Evolutionary conservation across 1,139 yeast genomes (phyloP).

Genomic region (Diutina catenulata): DNA sequence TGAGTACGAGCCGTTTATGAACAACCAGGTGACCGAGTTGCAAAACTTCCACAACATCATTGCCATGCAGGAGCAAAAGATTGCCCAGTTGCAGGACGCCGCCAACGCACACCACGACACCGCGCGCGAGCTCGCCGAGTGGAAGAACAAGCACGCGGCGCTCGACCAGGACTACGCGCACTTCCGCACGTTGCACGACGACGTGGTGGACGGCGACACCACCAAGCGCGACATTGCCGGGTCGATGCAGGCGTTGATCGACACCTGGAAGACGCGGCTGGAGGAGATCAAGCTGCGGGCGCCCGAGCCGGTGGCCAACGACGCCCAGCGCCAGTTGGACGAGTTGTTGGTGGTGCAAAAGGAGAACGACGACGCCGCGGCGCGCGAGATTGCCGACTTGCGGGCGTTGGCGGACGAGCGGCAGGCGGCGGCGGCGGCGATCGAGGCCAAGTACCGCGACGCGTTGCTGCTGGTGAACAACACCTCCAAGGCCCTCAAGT

Average conservation of each 20-base stretch:
- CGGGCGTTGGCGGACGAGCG: slow-evolving; percentile 18
- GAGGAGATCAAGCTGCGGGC: slow-evolving; percentile 1
- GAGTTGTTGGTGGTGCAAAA: slow-evolving; percentile 29
- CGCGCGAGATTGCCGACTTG: slow-evolving; percentile 20
- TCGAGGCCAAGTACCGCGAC: slow-evolving; percentile 50
- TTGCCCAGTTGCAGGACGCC: slow-evolving; percentile 26
- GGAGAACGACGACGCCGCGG: slow-evolving; percentile 23
- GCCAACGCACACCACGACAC: not conserved
- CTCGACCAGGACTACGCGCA: slow-evolving; percentile 27
- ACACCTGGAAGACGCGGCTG: slow-evolving; percentile 19
- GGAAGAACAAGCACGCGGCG: slow-evolving; percentile 15
- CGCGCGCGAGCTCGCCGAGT: not conserved
- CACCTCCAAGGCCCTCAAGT: slow-evolving; percentile 61
- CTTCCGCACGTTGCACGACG: not conserved
- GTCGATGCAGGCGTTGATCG: slow-evolving; percentile 28
- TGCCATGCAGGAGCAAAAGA: slow-evolving; percentile 38
- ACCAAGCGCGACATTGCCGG: slow-evolving; percentile 14
- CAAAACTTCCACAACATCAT: slow-evolving; percentile 43
- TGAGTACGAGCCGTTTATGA: slow-evolving; percentile 44
- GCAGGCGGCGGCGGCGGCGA: slow-evolving; percentile 9
- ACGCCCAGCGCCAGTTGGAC: slow-evolving; percentile 31
- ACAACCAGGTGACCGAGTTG: slow-evolving; percentile 42
- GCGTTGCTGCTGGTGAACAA: slow-evolving; percentile 64
- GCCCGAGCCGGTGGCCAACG: slow-evolving; percentile 5
- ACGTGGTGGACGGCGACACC: not conserved